Base-by-base conservation (phyloP, 2,329 filamentous ascomycete genomes). In the Cadophora gregata region DNA sequence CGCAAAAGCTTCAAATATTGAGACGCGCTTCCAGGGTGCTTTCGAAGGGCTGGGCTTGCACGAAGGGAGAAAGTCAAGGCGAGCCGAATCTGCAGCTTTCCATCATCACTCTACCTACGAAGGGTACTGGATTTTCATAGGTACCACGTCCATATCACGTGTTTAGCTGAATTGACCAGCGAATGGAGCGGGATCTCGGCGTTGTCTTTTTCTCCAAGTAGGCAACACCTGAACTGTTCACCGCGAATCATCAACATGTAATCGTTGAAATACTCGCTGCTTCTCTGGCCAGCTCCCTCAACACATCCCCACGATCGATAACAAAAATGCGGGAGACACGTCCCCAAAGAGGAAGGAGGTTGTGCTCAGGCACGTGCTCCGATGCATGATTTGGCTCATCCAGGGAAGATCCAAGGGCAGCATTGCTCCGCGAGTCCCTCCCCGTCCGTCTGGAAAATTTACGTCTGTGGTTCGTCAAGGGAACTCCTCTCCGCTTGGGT, bases 341-440 rank as follows among this genome's bases (percentile, higher is more conserved):
- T 1, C 16, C 60, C 27, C 6, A 42, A 62, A 53, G 3, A 42
- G 48, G 60, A 62, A 62, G 60, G 60, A 53, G 48, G n/a, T 24
- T 45, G 45, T 48, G 27, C 47, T 38, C 38, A 19, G 29, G 25
- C 36, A 53, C 60, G 51, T 62, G 47, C 60, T 53, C 60, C 53
- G 21, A 38, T 58, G 53, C 53, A 58, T 56, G 53, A 36, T 58
- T 42, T 38, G 14, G 31, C 53, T 58, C n/a, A 38, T 29, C 50
- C 24, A 53, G 8, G 24, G 24, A 19, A 53, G 16, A 29, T 16
- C 24, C 8, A n/a, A 53, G 42, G 42, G 42, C 42, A 45, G 42
- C 42, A 19, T 45, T 45, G 42, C 42, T 45, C 42, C 19, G 12
- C 21, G 19, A 14, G 10, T 3, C 53, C 48, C 5, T 16, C 12